phyloP scores from a whole-genome alignment of 177 flowering plant genomes.

The Vitis hybrid region DNA sequence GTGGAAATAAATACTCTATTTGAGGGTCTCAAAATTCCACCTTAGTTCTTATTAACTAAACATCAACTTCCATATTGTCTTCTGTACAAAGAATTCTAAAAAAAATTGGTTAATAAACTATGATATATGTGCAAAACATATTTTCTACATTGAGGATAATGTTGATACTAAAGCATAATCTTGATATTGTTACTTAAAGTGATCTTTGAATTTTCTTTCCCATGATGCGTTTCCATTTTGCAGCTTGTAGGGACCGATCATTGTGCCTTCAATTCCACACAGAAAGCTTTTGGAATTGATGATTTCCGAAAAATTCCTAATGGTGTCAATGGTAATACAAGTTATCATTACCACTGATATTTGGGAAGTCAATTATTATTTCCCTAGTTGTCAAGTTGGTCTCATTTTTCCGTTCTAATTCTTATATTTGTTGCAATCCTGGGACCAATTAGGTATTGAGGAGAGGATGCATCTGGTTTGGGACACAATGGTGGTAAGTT shows the following conservation, averaged over 20 bases:
- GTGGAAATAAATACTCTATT: not conserved
- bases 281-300: slow-evolving; percentile 78
- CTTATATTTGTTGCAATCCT: not conserved
- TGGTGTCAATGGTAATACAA: slow-evolving; percentile 87
- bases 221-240: slow-evolving; percentile 15
- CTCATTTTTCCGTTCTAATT: not conserved
- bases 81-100: not conserved
- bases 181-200: not conserved
- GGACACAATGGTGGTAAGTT: slow-evolving; percentile 92
- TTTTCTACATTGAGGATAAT: not conserved
- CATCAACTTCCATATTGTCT: not conserved
- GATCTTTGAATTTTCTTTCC: not conserved
- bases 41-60: not conserved
- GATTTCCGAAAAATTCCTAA: slow-evolving; percentile 96
- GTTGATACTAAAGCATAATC: not conserved
- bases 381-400: not conserved
- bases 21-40: not conserved
- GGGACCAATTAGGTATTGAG: slow-evolving; percentile 64
- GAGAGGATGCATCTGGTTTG: slow-evolving; percentile 97
- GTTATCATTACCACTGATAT: not conserved
- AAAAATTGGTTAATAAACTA: not conserved
- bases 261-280: slow-evolving; percentile 82
- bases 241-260: slow-evolving; percentile 99
- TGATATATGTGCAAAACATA: not conserved
- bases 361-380: slow-evolving; percentile 2